Percentiles rank a stretch among this genome's conserved stretches.
These are phyloP conservation scores for Helotiales sp. DNA, from an alignment of 2,329 filamentous ascomycete genomes.

Conservation along the genomic window DNA sequence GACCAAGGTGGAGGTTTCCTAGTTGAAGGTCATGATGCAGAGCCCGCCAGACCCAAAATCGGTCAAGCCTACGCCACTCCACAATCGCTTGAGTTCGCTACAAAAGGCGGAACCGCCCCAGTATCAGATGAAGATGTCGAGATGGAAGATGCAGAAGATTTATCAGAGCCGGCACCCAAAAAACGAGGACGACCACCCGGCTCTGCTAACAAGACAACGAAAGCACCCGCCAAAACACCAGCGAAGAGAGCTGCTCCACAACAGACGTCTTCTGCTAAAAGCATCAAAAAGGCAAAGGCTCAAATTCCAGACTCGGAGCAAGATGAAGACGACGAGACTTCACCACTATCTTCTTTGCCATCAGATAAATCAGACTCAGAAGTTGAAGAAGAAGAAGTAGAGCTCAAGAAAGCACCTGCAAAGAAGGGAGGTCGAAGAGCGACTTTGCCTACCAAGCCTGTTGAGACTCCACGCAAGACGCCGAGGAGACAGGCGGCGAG, in stretches of 20 bases:
- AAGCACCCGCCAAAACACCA: slow-evolving; percentile 23
- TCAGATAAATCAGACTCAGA: not conserved
- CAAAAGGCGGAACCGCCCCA: slow-evolving; percentile 3
- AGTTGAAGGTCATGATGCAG: slow-evolving; percentile 36
- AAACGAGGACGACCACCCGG: slow-evolving; percentile 32
- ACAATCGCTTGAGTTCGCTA: slow-evolving; percentile 27
- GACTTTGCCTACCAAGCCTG: slow-evolving; percentile 15
- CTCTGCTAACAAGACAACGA: slow-evolving; percentile 23
- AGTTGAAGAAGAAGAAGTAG: slow-evolving; percentile 23
- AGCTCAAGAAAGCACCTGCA: slow-evolving; percentile 14
- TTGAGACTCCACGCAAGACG: slow-evolving; percentile 30
- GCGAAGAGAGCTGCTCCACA: slow-evolving; percentile 16
- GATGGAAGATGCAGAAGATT: slow-evolving; percentile 17
- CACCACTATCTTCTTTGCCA: slow-evolving; percentile 21
- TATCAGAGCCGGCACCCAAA: slow-evolving; percentile 18
- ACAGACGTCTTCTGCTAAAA: slow-evolving; percentile 7
- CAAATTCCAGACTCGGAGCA: slow-evolving; percentile 25
- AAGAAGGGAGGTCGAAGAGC: slow-evolving; percentile 20
- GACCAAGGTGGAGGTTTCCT: slow-evolving; percentile 37
- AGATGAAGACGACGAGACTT: slow-evolving; percentile 26
- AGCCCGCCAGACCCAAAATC: slow-evolving; percentile 15
- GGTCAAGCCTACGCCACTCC: slow-evolving; percentile 33
- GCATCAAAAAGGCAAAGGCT: slow-evolving; percentile 21
- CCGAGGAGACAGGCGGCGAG: slow-evolving; percentile 36
- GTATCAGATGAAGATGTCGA: slow-evolving; percentile 26